Evolutionary conservation across 2,329 filamentous ascomycete genomes (phyloP).

Genomic region (Penicillium sp.): DNA sequence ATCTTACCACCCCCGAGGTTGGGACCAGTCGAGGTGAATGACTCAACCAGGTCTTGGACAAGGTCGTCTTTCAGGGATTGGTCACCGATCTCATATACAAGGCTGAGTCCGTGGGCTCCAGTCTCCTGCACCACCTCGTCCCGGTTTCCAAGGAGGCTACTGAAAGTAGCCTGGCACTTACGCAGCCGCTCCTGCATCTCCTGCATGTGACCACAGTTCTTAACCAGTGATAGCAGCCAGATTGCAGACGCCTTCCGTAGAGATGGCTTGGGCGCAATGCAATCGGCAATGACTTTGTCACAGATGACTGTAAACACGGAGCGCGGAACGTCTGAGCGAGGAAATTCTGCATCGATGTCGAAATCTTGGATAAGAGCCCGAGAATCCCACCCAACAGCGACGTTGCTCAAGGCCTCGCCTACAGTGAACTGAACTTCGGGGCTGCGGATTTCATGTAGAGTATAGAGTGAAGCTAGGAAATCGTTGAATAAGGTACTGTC

Average conservation of each 20-base stretch:
- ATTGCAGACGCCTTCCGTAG: slow-evolving; percentile 90
- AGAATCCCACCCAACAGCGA: slow-evolving; percentile 78
- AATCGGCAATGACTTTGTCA: slow-evolving; percentile 72
- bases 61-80: slow-evolving; percentile 74
- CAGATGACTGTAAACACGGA: slow-evolving; percentile 56
- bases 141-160: slow-evolving; percentile 77
- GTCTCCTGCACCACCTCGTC: slow-evolving; percentile 96
- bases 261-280: slow-evolving; percentile 80
- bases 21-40: slow-evolving; percentile 68
- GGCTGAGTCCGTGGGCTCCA: slow-evolving; percentile 81
- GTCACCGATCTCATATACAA: slow-evolving; percentile 93
- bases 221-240: slow-evolving; percentile 88
- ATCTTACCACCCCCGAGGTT: slow-evolving; percentile 73
- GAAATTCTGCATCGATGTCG: slow-evolving; percentile 64
- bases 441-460: slow-evolving; percentile 78
- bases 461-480: slow-evolving; percentile 68
- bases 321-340: slow-evolving; percentile 37
- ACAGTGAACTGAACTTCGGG: slow-evolving; percentile 87
- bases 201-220: slow-evolving; percentile 78
- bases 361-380: slow-evolving; percentile 71
- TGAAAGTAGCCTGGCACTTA: slow-evolving; percentile 82
- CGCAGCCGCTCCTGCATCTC: slow-evolving; percentile 72
- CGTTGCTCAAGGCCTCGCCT: slow-evolving; percentile 80
- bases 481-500: slow-evolving; percentile 38
- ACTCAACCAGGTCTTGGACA: slow-evolving; percentile 81